Conservation (phyloP, 2,329 filamentous ascomycete genomes). For the Ophiostoma sp. region DNA sequence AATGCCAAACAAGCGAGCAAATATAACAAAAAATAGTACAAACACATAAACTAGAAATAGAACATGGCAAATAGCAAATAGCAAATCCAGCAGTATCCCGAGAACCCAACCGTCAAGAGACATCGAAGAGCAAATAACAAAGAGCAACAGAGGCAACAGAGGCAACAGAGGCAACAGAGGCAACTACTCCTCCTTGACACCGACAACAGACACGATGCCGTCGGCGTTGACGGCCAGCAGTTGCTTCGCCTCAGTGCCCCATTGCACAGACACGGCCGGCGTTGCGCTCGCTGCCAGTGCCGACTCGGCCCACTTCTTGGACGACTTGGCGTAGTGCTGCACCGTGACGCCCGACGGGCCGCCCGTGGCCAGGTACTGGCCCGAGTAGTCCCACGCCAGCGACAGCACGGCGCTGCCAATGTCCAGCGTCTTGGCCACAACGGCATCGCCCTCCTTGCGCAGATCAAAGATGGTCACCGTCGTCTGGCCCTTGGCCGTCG, state of each 20-base stretch:
- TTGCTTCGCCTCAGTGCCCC: constrained; percentile 70
- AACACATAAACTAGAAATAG: not conserved
- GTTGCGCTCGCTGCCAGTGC: constrained; percentile 75
- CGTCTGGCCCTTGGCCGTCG: constrained; percentile 69
- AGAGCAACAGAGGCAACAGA: not conserved
- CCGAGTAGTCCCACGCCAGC: constrained; percentile 88
- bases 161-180: not conserved
- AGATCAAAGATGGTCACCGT: constrained; percentile 86
- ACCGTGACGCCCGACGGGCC: constrained; percentile 78
- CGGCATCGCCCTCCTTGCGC: constrained; percentile 80
- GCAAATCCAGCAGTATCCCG: constrained; percentile 12
- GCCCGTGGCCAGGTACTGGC: constrained; percentile 81
- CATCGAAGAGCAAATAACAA: not conserved
- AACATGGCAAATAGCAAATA: not conserved
- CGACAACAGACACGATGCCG: constrained; percentile 68
- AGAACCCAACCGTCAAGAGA: constrained; percentile 12
- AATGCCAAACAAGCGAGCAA: constrained; percentile 10
- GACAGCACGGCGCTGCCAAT: constrained; percentile 74
- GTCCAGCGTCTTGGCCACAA: constrained; percentile 77
- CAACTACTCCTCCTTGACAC: constrained; percentile 42
- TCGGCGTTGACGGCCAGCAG: constrained; percentile 70
- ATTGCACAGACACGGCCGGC: constrained; percentile 62
- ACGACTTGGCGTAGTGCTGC: constrained; percentile 80
- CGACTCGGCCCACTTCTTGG: constrained; percentile 69
- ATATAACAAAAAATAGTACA: not conserved